Evolutionary conservation across 2,329 filamentous ascomycete species (phyloP), one percentile per base, ranked within the genome.

Genomic region (Dactylellina sp.): DNA sequence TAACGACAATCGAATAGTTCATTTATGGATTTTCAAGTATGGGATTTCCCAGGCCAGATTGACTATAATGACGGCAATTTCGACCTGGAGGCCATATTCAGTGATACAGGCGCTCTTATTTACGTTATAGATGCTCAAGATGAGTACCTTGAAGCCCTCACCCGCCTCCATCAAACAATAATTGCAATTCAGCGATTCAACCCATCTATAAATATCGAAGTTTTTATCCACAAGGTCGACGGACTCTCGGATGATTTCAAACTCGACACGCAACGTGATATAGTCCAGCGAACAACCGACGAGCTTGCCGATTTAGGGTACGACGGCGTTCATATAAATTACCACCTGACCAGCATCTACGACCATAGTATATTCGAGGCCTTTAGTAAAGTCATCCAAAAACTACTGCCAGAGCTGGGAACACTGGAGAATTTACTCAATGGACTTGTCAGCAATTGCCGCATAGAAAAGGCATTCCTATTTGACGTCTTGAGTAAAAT

Each of bases 111-210:
- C 18, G 93, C 95, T 12, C 84, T 99, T 12, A 96, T 99, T 75
- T 99, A 95, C 94, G 94, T 99, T 72, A 96, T 99, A 71, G 95
- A 99, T 80, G 94, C 95, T 0, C 95, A 99, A 82, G 95, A 99
- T 80, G 95, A 99, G 81, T 99, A 98, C 80, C 87, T 97, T 63
- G 93, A 97, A 81, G 91, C 93, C 16, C 91, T 99, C 52, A 88
- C 88, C 61, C 89, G 92, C 7, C 87, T 99, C 25, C 96, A 97
- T 81, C 85, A 88, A 62, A 97, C 93, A 6, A 96, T 98, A 75
- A 85, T 97, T 68, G 91, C 92, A 76, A 87, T 99, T 1, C 92
- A 97, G 80, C 89, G 92, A 77, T 89, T 88, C 74, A 97, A 96
- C 80, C 93, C 94, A 1, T 90, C 92, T 80, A 95, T 98, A 82